Evolutionary conservation across 2,329 filamentous ascomycete species (phyloP).

Genomic region (Amylocarpus encephaloides): DNA sequence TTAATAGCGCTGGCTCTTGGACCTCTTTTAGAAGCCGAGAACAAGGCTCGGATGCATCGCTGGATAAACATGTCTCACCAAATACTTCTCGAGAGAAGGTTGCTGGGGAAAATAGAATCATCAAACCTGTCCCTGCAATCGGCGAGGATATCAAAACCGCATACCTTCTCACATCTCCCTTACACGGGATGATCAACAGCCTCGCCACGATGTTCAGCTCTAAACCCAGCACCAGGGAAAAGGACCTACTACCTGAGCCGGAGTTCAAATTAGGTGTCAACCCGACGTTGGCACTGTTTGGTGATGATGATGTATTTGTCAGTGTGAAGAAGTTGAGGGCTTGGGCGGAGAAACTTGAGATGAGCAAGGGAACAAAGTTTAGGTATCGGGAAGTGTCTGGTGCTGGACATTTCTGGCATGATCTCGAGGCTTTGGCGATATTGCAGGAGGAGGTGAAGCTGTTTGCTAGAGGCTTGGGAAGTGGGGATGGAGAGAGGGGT

Average conservation of each 20-base stretch:
- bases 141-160: slow-evolving; percentile 34
- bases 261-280: slow-evolving; percentile 52
- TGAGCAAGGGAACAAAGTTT: slow-evolving; percentile 27
- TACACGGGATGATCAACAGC: slow-evolving; percentile 52
- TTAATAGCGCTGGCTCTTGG: slow-evolving; percentile 21
- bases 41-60: slow-evolving; percentile 8
- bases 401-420: slow-evolving; percentile 48
- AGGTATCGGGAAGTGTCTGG: slow-evolving; percentile 38
- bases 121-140: slow-evolving; percentile 15
- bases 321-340: slow-evolving; percentile 54
- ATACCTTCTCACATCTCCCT: slow-evolving; percentile 63
- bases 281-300: slow-evolving; percentile 65
- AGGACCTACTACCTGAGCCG: slow-evolving; percentile 25
- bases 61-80: slow-evolving; percentile 2
- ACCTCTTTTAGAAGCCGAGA: slow-evolving; percentile 29
- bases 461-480: slow-evolving; percentile 12
- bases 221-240: slow-evolving; percentile 15
- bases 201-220: slow-evolving; percentile 49
- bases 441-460: slow-evolving; percentile 19
- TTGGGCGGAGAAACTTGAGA: slow-evolving; percentile 55
- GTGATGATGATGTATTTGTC: slow-evolving; percentile 69
- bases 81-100: background rate
- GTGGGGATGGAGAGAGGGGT: too few relatives aligned
- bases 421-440: slow-evolving; percentile 16
- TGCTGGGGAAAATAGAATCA: background rate